phyloP scores from a whole-genome alignment of 2,329 filamentous ascomycete species.

The Cytospora leucostoma region DNA sequence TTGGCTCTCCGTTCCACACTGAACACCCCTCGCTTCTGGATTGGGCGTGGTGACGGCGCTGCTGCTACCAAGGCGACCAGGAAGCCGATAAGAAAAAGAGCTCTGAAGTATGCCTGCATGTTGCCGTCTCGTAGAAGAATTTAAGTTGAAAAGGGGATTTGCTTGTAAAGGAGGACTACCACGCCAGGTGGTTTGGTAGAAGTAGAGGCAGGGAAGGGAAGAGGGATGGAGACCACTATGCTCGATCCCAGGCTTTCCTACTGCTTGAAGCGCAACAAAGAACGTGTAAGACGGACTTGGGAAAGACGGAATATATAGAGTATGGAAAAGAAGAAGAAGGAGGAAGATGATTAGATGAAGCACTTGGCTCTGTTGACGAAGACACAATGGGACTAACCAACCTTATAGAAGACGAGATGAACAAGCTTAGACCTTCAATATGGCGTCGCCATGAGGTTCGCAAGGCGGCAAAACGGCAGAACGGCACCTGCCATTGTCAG shows the following conservation, averaged over 20 bases:
- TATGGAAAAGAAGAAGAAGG: conserved; percentile 3
- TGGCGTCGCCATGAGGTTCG: conserved; percentile 9
- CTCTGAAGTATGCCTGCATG: conserved; percentile 33
- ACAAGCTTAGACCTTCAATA: conserved; percentile 21
- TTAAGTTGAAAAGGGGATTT: conserved; percentile 17
- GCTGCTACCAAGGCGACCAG: conserved; percentile 50
- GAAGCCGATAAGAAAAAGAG: conserved; percentile 47
- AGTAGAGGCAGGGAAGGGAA: conserved; percentile 19
- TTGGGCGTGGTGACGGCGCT: conserved; percentile 40
- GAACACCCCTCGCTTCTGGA: conserved; percentile 58
- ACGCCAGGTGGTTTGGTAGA: conserved; percentile 33
- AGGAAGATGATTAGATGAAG: conserved; percentile 21
- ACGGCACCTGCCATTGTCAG: conserved; percentile 9
- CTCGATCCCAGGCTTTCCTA: conserved; percentile 22
- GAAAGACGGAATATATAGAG: background rate
- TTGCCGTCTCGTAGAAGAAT: conserved; percentile 18
- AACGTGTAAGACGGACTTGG: conserved; percentile 9
- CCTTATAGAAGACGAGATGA: conserved; percentile 14
- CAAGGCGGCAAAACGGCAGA: conserved; percentile 17
- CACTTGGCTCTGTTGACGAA: conserved; percentile 12
- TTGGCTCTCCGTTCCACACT: conserved; percentile 61
- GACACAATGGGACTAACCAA: background rate
- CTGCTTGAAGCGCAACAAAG: conserved; percentile 24
- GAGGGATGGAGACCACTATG: conserved; percentile 11
- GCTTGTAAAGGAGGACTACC: conserved; percentile 21